These are phyloP conservation scores for Gossypium sturtianum DNA, from an alignment of 345 rosid species.

Conservation along the genomic window DNA sequence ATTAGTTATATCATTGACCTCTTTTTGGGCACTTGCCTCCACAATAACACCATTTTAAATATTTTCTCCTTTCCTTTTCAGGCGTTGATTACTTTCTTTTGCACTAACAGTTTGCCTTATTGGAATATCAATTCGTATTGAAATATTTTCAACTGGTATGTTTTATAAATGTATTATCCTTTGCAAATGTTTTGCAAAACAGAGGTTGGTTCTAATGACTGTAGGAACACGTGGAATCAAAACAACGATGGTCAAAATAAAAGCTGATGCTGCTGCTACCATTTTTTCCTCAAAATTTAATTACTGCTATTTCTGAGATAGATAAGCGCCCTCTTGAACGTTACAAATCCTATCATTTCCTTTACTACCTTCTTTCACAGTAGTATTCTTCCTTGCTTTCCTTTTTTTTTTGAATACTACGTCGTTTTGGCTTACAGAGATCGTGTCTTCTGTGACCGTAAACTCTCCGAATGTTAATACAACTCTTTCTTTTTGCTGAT, in stretches of 20 bases:
- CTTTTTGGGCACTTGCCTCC: too few relatives aligned
- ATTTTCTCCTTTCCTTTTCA: fast-evolving
- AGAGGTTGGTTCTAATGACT: not conserved
- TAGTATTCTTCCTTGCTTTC: not conserved
- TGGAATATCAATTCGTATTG: fast-evolving
- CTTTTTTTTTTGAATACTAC: not conserved
- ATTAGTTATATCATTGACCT: too few relatives aligned
- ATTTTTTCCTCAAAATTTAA: not conserved
- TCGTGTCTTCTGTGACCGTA: too few relatives aligned
- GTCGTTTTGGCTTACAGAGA: too few relatives aligned
- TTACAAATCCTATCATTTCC: not conserved
- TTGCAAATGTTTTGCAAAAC: not conserved
- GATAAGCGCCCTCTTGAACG: not conserved
- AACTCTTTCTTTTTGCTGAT: too few relatives aligned
- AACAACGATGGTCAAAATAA: not conserved
- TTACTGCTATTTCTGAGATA: not conserved
- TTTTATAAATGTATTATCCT: too few relatives aligned
- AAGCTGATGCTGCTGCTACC: not conserved
- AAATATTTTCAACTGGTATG: fast-evolving
- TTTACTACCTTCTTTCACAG: not conserved
- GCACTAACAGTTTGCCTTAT: fast-evolving
- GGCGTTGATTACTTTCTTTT: too few relatives aligned
- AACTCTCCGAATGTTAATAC: too few relatives aligned
- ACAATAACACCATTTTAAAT: too few relatives aligned
- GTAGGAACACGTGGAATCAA: not conserved